phyloP scores from a whole-genome alignment of 306 rosid species.

The Cyamopsis tetragonoloba region DNA sequence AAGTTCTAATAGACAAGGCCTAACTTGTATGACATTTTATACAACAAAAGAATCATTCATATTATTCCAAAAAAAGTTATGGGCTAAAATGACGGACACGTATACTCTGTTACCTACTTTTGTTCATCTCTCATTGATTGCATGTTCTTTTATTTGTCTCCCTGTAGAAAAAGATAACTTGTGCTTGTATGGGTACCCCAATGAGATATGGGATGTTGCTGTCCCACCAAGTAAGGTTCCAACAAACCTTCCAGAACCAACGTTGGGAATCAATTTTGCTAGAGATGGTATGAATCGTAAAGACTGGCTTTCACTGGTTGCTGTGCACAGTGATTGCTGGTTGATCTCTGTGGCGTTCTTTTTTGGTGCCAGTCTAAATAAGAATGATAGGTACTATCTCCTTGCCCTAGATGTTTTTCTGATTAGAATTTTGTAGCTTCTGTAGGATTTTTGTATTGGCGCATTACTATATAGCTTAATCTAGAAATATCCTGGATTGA shows the following conservation, averaged over 20 bases:
- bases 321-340: too few species aligned
- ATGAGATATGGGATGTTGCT: conserved; percentile 56
- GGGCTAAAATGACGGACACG: too few species aligned
- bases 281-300: conserved; percentile 58
- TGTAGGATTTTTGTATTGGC: too few species aligned
- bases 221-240: conserved; percentile 61
- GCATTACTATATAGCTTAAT: neutral
- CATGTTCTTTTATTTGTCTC: neutral
- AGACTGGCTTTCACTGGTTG: conserved; percentile 65
- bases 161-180: conserved; percentile 51
- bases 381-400: conserved; percentile 49
- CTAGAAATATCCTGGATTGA: neutral
- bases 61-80: too few species aligned
- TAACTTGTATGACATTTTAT: too few species aligned
- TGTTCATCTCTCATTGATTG: neutral
- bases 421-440: too few species aligned
- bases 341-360: conserved; percentile 55
- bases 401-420: too few species aligned
- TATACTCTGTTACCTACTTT: neutral
- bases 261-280: conserved; percentile 59
- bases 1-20: too few species aligned
- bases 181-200: conserved; percentile 54
- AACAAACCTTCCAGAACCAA: conserved; percentile 59
- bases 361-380: conserved; percentile 57
- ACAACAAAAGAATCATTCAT: too few species aligned